These are phyloP conservation scores for Saturnispora quitensis DNA, from an alignment of 805 yeast species.

Conservation along the genomic window DNA sequence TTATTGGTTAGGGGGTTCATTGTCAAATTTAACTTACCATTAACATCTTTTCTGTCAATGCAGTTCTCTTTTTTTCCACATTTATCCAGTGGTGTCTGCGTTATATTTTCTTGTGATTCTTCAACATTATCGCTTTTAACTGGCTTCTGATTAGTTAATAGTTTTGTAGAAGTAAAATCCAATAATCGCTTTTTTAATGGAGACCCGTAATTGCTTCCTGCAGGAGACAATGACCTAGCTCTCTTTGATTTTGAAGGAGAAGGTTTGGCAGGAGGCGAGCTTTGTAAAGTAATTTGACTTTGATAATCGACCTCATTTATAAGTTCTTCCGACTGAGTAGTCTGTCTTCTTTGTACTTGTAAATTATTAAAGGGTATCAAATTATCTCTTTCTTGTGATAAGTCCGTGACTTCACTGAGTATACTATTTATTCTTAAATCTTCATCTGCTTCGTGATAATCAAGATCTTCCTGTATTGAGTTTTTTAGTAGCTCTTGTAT, in stretches of 20 bases:
- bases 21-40: slow-evolving; percentile 17
- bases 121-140: background rate
- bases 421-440: background rate
- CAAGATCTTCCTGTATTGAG: background rate
- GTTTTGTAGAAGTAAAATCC: background rate
- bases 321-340: background rate
- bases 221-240: background rate
- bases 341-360: background rate
- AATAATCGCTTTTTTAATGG: background rate
- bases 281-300: background rate
- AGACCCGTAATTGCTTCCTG: background rate
- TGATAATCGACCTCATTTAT: background rate
- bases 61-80: background rate
- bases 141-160: too few relatives aligned
- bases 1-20: slow-evolving; percentile 20
- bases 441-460: background rate
- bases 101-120: background rate
- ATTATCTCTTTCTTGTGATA: background rate
- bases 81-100: background rate
- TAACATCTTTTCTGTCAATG: background rate
- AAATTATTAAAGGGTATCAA: background rate
- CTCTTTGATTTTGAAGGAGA: background rate
- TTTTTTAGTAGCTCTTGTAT: background rate
- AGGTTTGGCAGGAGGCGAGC: background rate
- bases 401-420: slow-evolving; percentile 3